A percentile compares a stretch with the other conserved stretches of the same genome.
These are phyloP conservation scores for Malus sylvestris DNA, from an alignment of 306 rosid species.

Conservation along the genomic window DNA sequence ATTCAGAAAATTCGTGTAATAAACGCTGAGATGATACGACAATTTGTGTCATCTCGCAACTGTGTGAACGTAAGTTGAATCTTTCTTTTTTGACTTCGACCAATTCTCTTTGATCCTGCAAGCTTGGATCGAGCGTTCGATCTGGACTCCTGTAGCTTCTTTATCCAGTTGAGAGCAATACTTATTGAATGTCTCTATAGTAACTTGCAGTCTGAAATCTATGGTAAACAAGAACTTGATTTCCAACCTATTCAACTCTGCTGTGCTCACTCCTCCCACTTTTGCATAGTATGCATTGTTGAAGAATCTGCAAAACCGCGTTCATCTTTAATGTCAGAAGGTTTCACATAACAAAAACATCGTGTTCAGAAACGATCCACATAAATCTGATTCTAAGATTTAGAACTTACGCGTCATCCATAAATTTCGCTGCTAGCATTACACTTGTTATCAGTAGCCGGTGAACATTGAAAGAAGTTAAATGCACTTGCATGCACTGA, in stretches of 20 bases:
- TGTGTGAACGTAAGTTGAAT: constrained; percentile 53
- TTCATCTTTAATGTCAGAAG: not conserved
- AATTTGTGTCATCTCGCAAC: constrained; percentile 51
- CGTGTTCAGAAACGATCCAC: not conserved
- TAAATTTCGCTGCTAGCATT: constrained; percentile 90
- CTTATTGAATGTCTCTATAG: constrained; percentile 55
- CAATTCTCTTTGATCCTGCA: constrained; percentile 67
- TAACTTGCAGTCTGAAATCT: constrained; percentile 85
- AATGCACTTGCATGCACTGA: constrained; percentile 41
- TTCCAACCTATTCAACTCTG: constrained; percentile 82
- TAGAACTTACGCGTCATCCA: constrained; percentile 78
- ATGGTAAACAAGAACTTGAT: constrained; percentile 72
- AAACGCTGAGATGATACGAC: constrained; percentile 13
- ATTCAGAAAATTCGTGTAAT: constrained; percentile 5
- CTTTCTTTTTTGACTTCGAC: constrained; percentile 73
- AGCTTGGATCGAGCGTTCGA: constrained; percentile 72
- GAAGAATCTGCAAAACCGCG: constrained; percentile 62
- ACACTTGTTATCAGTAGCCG: constrained; percentile 84
- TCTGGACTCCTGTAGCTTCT: constrained; percentile 49
- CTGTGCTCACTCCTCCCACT: constrained; percentile 88
- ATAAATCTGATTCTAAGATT: not conserved
- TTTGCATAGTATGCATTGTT: constrained; percentile 93
- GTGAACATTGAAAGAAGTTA: constrained; percentile 82
- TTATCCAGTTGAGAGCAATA: constrained; percentile 67
- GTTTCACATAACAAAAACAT: not conserved